Evolutionary conservation across 805 yeast species (phyloP).

Genomic region (Spathaspora girioi): DNA sequence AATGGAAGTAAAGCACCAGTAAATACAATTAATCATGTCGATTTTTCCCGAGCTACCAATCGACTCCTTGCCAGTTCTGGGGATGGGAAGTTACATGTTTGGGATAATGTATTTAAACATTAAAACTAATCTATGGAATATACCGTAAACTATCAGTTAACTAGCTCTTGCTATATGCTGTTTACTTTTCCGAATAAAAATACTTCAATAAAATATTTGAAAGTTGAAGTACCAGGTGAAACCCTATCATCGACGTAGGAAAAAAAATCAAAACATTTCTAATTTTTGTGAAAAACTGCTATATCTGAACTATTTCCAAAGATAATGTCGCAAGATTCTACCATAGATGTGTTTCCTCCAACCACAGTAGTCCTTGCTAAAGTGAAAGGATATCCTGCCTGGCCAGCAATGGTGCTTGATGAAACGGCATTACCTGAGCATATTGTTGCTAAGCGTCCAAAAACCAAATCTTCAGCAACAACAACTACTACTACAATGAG

Average conservation of each 20-base stretch:
- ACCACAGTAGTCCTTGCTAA: slow-evolving; percentile 56
- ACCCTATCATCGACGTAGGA: not conserved
- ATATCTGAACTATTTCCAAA: not conserved
- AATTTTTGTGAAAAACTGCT: not conserved
- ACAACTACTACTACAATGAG: not conserved
- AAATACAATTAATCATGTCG: not conserved
- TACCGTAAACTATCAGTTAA: not conserved
- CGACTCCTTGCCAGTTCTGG: slow-evolving; percentile 17
- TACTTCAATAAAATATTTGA: too few relatives aligned
- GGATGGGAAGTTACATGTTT: slow-evolving; percentile 17
- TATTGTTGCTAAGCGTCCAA: slow-evolving; percentile 50
- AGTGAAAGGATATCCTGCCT: slow-evolving; percentile 81
- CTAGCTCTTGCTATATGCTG: too few relatives aligned
- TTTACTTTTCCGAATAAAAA: too few relatives aligned
- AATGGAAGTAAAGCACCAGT: not conserved
- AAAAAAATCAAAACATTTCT: slow-evolving; percentile 3
- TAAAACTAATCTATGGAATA: not conserved
- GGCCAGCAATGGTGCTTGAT: slow-evolving; percentile 85
- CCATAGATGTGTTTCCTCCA: slow-evolving; percentile 8
- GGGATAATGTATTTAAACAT: slow-evolving; percentile 17
- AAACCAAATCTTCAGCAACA: slow-evolving; percentile 16
- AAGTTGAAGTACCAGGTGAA: not conserved
- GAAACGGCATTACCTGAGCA: slow-evolving; percentile 55
- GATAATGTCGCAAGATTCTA: not conserved
- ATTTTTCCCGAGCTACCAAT: slow-evolving; percentile 5